Evolutionary conservation across 1,284 basidiomycete genomes (phyloP).

Genomic region (Cystobasidium sp.): DNA sequence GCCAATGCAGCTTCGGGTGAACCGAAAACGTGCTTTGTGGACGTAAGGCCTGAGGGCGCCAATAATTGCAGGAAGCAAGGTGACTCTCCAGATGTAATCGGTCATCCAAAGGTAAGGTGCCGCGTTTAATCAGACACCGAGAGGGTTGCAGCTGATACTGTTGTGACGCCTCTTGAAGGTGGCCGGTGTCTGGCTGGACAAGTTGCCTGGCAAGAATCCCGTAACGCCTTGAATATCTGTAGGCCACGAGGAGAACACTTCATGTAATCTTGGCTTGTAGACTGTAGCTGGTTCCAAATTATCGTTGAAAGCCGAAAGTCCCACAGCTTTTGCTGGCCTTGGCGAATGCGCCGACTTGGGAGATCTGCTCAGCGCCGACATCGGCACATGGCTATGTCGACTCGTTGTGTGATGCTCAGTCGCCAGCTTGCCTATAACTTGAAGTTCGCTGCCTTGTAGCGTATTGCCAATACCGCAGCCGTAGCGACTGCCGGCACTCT

Average conservation of each 20-base stretch:
- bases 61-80: constrained; percentile 20
- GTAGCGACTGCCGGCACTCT: too few relatives aligned
- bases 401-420: too few relatives aligned
- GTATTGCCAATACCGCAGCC: too few relatives aligned
- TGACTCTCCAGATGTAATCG: constrained; percentile 13
- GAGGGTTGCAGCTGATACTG: too few relatives aligned
- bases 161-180: background rate
- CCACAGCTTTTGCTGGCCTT: too few relatives aligned
- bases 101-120: constrained; percentile 8
- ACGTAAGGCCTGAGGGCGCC: background rate
- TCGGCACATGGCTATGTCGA: too few relatives aligned
- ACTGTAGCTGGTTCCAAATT: too few relatives aligned
- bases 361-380: too few relatives aligned
- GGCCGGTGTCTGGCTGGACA: background rate
- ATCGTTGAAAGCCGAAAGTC: too few relatives aligned
- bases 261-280: background rate
- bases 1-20: constrained; percentile 9
- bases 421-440: too few relatives aligned
- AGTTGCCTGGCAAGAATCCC: constrained; percentile 21
- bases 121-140: background rate
- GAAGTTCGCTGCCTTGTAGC: too few relatives aligned
- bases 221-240: background rate
- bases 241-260: background rate
- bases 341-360: too few relatives aligned
- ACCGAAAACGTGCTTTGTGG: constrained; percentile 20